Base-by-base conservation (phyloP, 257 asterid species). In the Solanum rostratum region DNA sequence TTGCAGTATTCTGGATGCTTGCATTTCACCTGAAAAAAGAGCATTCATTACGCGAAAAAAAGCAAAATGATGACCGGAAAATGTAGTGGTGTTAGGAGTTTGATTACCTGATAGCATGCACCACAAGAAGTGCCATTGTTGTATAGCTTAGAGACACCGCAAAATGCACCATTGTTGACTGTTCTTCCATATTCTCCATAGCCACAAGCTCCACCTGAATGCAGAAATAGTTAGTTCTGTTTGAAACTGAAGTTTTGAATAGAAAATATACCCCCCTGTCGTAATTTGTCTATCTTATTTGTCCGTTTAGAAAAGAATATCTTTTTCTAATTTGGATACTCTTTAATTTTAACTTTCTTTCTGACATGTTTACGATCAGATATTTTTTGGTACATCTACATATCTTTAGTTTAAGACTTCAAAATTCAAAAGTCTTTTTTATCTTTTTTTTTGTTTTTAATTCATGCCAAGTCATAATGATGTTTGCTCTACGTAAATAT, bases 121-220 rank as follows among this genome's bases (percentile, higher is more conserved):
- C 90, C 90, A 69, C 90, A 85, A 59, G 85, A 87, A 22, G 45
- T 20, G 3, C 86, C 88, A 78, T 79, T 59, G 20, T 30, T 80
- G 88, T 41, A 85, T 7, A 79, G 70, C 70, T 62, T 81, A 8
- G 88, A 85, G 66, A 83, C 88, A 0, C 83, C 88, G 12, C 85
- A 13, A 13, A 85, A 84, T 22, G 54, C 29, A 27, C 80, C 88
- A 18, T 63, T 39, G 53, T 87, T 87, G 78, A 87, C 74, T 9
- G 78, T 85, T 85, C 49, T 84, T 70, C 87, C 89, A 54, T 82
- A 85, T 73, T 87, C 89, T 59, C 88, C 89, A 60, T 70, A 83
- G 60, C 90, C 90, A 53, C 90, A 87, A 78, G 88, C 90, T 85
- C 90, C 88, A 79, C 46, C 88, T 87, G 81, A 52, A 63, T 27